A percentile compares a stretch with the other conserved stretches of the same genome.
phyloP scores from a whole-genome alignment of 2,329 filamentous ascomycete genomes.

The Elsinoe arachidis region DNA sequence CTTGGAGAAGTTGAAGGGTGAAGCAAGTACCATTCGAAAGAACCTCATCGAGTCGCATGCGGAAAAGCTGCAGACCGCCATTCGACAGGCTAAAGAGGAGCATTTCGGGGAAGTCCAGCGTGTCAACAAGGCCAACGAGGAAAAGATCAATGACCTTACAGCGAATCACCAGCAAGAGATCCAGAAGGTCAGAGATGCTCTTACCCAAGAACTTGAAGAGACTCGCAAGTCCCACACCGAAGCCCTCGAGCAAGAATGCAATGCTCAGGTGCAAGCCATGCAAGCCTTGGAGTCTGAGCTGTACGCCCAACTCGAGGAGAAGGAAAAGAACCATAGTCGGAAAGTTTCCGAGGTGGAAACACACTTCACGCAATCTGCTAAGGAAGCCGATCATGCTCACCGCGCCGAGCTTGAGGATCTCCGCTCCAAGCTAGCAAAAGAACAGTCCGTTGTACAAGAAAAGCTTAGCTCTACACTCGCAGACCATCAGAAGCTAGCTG shows the following conservation, averaged over 20 bases:
- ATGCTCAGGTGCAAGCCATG: slow-evolving; percentile 6
- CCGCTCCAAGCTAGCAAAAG: slow-evolving; percentile 1
- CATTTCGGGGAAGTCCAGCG: slow-evolving; percentile 3
- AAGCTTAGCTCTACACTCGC: background rate
- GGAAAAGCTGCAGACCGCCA: background rate
- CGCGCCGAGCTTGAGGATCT: slow-evolving; percentile 12
- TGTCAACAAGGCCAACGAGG: slow-evolving; percentile 10
- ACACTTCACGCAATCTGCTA: background rate
- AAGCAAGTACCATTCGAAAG: slow-evolving; percentile 1
- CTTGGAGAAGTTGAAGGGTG: background rate
- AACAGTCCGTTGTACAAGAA: slow-evolving; percentile 11
- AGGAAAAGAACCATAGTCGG: slow-evolving; percentile 3
- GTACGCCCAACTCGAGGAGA: background rate
- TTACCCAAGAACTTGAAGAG: slow-evolving; percentile 5
- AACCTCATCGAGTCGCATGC: slow-evolving; percentile 7
- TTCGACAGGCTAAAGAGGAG: slow-evolving; percentile 4
- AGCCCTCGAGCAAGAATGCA: background rate
- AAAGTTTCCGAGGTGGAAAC: slow-evolving; percentile 8
- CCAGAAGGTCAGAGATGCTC: slow-evolving; percentile 2
- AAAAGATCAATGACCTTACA: slow-evolving; percentile 8
- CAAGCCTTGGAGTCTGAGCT: slow-evolving; percentile 8
- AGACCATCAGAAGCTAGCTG: slow-evolving; percentile 4
- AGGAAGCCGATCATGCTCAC: slow-evolving; percentile 4
- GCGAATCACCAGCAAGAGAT: slow-evolving; percentile 12
- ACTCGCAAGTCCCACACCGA: background rate